Evolutionary conservation across 352 stramenopile genomes (phyloP), one percentile per base, ranked within the genome.

Genomic region (Saprolegnia diclina): DNA sequence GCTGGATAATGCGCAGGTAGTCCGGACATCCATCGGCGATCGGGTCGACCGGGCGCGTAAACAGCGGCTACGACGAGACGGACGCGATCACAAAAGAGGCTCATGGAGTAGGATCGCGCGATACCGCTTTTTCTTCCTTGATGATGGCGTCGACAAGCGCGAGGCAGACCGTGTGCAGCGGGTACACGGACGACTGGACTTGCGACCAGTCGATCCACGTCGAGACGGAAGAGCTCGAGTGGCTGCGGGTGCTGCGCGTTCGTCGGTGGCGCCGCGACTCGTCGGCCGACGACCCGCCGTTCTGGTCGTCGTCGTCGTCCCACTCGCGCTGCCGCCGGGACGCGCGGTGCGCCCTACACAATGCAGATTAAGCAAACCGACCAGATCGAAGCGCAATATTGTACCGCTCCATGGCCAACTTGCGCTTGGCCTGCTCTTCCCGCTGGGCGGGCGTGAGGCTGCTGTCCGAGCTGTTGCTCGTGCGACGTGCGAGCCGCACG

Each of bases 31-130:
- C 85, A 71, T 95, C 84, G 42, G 85, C 74, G 64, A 85, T 82
- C 0, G 88, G 86, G 74, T 95, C 79, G 14, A 96, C 88, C 2
- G 88, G 88, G 21, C 87, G 85, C 52, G 84, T 77, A 74, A 96
- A 96, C 11, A 93, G 73, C 57, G 92, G 78, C 83, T 94, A 67
- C 10, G 14, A 24, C 24, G 71, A 65, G 22, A n/a, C n/a, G n/a
- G n/a, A n/a, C n/a, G 11, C 1, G 37, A 63, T 32, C 42, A 52
- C 14, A n/a, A n/a, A n/a, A n/a, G n/a, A n/a, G n/a, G n/a, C n/a
- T n/a, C n/a, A n/a, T n/a, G n/a, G n/a, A n/a, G n/a, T n/a, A n/a
- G n/a, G n/a, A n/a, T n/a, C n/a, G n/a, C 18, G 29, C 78, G 74
- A 48, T 71, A 94, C 85, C 73, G 87, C 74, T 46, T 83, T 81